Percentiles rank a stretch among this genome's conserved stretches.
Conservation (phyloP, 352 stramenopile genomes). For the Phytophthora gonapodyides region DNA sequence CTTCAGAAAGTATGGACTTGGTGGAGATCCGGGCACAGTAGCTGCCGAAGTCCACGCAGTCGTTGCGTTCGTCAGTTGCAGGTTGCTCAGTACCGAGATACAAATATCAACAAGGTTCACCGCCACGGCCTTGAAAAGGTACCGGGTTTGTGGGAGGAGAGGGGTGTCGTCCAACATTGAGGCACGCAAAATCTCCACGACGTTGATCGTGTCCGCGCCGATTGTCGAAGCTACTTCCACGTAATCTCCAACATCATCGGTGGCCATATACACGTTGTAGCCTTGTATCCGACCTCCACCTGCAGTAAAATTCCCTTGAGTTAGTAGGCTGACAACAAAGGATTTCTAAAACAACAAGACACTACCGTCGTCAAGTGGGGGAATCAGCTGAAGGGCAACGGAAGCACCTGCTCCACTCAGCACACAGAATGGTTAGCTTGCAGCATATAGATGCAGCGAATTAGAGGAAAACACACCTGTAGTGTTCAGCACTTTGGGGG, state of each 20-base stretch:
- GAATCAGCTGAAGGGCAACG: slow-evolving; percentile 41
- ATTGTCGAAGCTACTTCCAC: slow-evolving; percentile 44
- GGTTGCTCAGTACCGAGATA: slow-evolving; percentile 24
- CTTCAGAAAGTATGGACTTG: slow-evolving; percentile 52
- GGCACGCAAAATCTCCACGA: slow-evolving; percentile 43
- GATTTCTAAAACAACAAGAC: neutral
- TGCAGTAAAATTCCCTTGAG: slow-evolving; percentile 7
- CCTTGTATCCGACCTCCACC: slow-evolving; percentile 54
- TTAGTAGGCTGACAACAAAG: slow-evolving; percentile 2
- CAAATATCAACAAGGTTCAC: slow-evolving; percentile 57
- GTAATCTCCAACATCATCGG: slow-evolving; percentile 35
- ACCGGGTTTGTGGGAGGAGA: slow-evolving; percentile 41
- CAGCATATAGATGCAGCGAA: neutral
- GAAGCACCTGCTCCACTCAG: slow-evolving; percentile 42
- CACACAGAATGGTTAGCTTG: neutral
- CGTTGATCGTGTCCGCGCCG: slow-evolving; percentile 13
- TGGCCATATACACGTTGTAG: slow-evolving; percentile 62
- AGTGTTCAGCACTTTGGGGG: slow-evolving; percentile 42
- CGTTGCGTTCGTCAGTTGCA: slow-evolving; percentile 15
- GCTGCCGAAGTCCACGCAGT: slow-evolving; percentile 34
- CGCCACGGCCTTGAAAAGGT: slow-evolving; percentile 59
- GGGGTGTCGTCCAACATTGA: slow-evolving; percentile 24
- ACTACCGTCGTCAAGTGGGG: slow-evolving; percentile 49
- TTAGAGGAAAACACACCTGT: slow-evolving; percentile 38
- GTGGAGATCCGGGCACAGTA: slow-evolving; percentile 44